These are phyloP conservation scores for Fusarium sp. DNA, from an alignment of 2,329 filamentous ascomycete species.

Conservation along the genomic window DNA sequence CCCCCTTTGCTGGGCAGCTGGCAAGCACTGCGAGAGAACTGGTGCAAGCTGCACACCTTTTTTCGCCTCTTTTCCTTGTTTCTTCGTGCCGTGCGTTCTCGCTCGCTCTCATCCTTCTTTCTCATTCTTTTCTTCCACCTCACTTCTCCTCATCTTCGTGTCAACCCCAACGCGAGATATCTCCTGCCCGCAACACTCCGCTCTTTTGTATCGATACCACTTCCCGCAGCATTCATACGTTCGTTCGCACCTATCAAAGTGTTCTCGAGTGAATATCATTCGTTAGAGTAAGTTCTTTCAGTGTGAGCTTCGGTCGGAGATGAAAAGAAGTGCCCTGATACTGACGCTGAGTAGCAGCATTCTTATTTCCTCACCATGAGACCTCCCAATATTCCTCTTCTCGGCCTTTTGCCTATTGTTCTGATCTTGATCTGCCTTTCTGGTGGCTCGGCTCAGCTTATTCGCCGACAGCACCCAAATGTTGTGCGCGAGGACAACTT, in stretches of 20 bases:
- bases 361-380: conserved; percentile 52
- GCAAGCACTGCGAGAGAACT: conserved; percentile 35
- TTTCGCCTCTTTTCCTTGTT: conserved; percentile 22
- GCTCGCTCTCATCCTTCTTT: conserved; percentile 10
- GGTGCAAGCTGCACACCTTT: conserved; percentile 33
- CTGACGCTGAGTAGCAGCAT: conserved; percentile 16
- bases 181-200: not conserved
- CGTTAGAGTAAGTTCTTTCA: not conserved
- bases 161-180: conserved; percentile 14
- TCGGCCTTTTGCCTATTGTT: conserved; percentile 48
- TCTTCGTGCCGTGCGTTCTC: conserved; percentile 13
- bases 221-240: conserved; percentile 1
- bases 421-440: conserved; percentile 41
- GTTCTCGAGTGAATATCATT: conserved; percentile 1
- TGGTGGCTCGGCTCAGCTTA: conserved; percentile 16
- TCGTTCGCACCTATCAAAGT: conserved; percentile 10
- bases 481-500: conserved; percentile 17
- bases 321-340: not conserved
- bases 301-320: too few relatives aligned
- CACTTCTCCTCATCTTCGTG: conserved; percentile 4
- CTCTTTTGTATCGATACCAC: conserved; percentile 25
- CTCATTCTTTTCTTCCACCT: not conserved
- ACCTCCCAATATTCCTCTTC: conserved; percentile 43
- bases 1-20: conserved; percentile 27
- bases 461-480: not conserved